A percentile compares a stretch with the other conserved stretches of the same genome.
Conservation (phyloP, 2,329 filamentous ascomycete species). For the Colletotrichum gigasporum region DNA sequence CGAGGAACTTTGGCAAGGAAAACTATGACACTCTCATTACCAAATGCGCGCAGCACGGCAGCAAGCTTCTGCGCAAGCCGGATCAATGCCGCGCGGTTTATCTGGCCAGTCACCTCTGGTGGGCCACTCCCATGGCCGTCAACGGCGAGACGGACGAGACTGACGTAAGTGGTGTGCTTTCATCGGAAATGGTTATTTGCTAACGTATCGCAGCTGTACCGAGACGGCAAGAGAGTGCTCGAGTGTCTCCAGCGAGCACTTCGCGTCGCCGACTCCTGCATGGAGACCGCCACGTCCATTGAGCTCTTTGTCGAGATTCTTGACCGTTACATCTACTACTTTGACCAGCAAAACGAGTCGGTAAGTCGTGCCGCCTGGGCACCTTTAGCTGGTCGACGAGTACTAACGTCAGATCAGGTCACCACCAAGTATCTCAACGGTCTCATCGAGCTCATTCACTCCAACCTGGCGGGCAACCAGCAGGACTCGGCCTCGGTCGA, state of each 20-base stretch:
- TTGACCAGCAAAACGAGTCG: slow-evolving; percentile 98
- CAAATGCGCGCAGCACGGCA: slow-evolving; percentile 95
- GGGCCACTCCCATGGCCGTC: slow-evolving; percentile 85
- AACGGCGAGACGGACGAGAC: slow-evolving; percentile 84
- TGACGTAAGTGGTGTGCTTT: slow-evolving; percentile 65
- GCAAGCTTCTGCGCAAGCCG: slow-evolving; percentile 95
- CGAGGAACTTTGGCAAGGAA: slow-evolving; percentile 91
- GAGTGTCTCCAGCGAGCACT: slow-evolving; percentile 96
- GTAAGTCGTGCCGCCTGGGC: slow-evolving; percentile 52
- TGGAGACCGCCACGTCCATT: slow-evolving; percentile 97
- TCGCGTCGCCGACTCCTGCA: slow-evolving; percentile 96
- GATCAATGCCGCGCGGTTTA: slow-evolving; percentile 98
- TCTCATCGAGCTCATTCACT: slow-evolving; percentile 97
- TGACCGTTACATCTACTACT: slow-evolving; percentile 99
- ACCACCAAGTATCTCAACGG: slow-evolving; percentile 98
- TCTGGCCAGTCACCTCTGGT: slow-evolving; percentile 96
- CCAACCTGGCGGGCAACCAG: slow-evolving; percentile 88
- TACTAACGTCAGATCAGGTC: slow-evolving; percentile 56
- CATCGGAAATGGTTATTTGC: slow-evolving; percentile 18
- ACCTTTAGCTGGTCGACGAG: slow-evolving; percentile 4
- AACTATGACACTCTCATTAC: slow-evolving; percentile 99
- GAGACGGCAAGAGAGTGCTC: slow-evolving; percentile 94
- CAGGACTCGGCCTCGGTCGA: slow-evolving; percentile 85
- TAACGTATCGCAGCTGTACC: slow-evolving; percentile 77
- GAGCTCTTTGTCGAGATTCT: slow-evolving; percentile 98